Conservation (phyloP, 352 stramenopile species). For the Blastocystis sp. region DNA sequence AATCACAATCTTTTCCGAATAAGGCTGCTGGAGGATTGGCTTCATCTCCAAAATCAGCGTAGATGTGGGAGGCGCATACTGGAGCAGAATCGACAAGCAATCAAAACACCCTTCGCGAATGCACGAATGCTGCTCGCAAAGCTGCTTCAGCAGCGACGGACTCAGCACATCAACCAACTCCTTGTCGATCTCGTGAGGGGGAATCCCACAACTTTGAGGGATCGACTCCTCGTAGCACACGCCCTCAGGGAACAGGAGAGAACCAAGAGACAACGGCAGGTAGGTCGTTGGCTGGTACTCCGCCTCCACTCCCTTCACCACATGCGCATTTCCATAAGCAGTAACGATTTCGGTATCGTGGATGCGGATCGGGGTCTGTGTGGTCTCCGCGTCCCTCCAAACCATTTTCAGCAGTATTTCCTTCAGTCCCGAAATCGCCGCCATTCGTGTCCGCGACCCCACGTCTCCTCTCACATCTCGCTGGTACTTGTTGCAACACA, state of each 20-base stretch:
- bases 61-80: neutral
- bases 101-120: neutral
- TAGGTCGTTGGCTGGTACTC: neutral
- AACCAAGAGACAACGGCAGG: neutral
- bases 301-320: neutral
- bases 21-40: neutral
- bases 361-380: neutral
- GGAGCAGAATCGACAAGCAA: neutral
- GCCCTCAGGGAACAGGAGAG: neutral
- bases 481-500: neutral
- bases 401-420: neutral
- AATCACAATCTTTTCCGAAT: neutral
- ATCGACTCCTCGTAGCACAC: neutral
- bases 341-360: neutral
- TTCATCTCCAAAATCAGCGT: neutral
- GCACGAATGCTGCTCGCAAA: neutral
- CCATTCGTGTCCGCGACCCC: neutral
- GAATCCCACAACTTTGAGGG: neutral
- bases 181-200: neutral
- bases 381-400: neutral
- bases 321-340: neutral
- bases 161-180: neutral
- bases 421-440: neutral
- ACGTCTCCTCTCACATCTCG: constrained; percentile 8
- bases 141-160: neutral